Evolutionary conservation across 495 filamentous ascomycete genomes (phyloP).

Genomic region (Podospora comata): DNA sequence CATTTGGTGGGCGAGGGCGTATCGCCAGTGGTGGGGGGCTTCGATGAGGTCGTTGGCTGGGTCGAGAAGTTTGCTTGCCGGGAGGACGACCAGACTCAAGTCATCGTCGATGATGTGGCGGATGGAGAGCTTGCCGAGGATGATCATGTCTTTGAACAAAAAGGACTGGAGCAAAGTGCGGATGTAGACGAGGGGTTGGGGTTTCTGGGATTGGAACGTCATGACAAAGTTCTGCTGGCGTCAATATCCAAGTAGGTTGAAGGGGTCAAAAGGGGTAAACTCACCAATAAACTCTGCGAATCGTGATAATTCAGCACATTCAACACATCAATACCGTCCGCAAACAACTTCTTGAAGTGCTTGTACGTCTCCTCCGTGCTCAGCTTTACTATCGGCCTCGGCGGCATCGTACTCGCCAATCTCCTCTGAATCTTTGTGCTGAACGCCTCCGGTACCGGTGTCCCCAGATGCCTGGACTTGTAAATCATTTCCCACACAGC

Average conservation of each 20-base stretch:
- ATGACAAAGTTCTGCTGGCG: conserved; percentile 58
- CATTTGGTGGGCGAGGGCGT: conserved; percentile 72
- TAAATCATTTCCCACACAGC: conserved; percentile 49
- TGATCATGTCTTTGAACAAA: conserved; percentile 66
- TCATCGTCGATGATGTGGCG: conserved; percentile 77
- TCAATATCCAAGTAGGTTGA: conserved; percentile 10
- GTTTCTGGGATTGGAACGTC: conserved; percentile 71
- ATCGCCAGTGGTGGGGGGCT: conserved; percentile 69
- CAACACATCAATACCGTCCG: conserved; percentile 67
- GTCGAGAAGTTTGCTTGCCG: conserved; percentile 66
- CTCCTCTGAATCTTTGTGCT: conserved; percentile 86
- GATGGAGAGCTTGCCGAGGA: conserved; percentile 62
- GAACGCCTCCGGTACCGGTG: conserved; percentile 70
- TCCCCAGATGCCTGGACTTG: conserved; percentile 59
- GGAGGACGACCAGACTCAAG: conserved; percentile 70
- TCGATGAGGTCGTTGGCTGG: conserved; percentile 72
- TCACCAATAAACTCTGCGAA: conserved; percentile 63
- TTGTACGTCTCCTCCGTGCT: conserved; percentile 66
- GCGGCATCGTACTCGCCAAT: conserved; percentile 87
- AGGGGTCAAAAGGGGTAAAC: conserved; percentile 22
- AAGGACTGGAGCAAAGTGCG: conserved; percentile 75
- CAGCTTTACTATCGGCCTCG: conserved; percentile 80
- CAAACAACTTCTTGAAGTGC: conserved; percentile 66
- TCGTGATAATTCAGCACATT: conserved; percentile 66
- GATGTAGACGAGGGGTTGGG: conserved; percentile 79